Evolutionary conservation across 768 basidiomycete species (phyloP), one percentile per base, ranked within the genome.

Genomic region (Boletus huronensis): DNA sequence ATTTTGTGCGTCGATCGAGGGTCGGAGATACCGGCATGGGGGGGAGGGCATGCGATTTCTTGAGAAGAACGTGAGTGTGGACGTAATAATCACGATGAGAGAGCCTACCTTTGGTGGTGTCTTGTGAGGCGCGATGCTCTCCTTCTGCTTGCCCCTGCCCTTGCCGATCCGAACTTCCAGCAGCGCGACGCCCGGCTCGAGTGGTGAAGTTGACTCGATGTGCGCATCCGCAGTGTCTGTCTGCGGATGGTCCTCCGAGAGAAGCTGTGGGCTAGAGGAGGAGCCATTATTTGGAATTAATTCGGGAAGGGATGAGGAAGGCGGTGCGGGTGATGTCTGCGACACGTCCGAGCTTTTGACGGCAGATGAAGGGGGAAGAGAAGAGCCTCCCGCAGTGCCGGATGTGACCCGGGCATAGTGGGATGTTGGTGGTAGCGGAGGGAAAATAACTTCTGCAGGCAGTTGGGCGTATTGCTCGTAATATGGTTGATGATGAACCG

Each of bases 401-500:
- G 68, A 64, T 19, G 65, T 57, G 5, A 69, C 51, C 1, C 68
- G 72, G 49, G 70, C 76, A 50, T 73, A 75, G 29, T 72, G 72
- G 17, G 77, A 75, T 3, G 76, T 73, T 6, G 82, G 72, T 16
- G 88, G 88, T 3, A 90, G 70, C 1, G 87, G 85, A 47, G 88
- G 88, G 68, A 90, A 90, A 32, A 90, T 82, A 29, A 88, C 76
- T 31, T 87, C 88, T 8, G 83, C 77, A 6, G 84, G 77, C 5
- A 78, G 63, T 49, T 80, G 79, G 16, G 80, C 54, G 54, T 82
- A 84, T 36, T 77, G 80, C 48, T 82, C 81, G 64, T 88, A 88
- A 66, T 90, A 90, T 0, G 87, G 82, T 61, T 90, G 88, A 58
- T 87, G 86, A 55, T 88, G 84, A 19, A 79, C 74, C 11, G 81